Percentiles rank a stretch among this genome's conserved stretches.
Conservation (phyloP, 1,139 yeast genomes). For the Sugiyamaella japonica region DNA sequence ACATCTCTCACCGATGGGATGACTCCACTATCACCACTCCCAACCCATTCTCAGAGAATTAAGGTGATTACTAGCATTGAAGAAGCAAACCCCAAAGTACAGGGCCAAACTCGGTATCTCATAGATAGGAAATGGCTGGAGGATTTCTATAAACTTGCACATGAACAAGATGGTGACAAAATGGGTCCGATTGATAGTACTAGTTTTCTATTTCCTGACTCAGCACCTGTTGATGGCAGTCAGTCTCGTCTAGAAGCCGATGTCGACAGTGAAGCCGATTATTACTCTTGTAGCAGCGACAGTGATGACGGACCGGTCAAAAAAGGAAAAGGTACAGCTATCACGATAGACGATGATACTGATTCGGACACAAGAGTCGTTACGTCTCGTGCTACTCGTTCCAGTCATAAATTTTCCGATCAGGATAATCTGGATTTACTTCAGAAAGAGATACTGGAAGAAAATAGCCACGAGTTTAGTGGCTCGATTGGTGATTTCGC, state of each 20-base stretch:
- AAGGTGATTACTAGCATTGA: not conserved
- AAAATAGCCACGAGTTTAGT: not conserved
- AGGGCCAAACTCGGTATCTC: conserved; percentile 8
- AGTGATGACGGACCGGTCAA: not conserved
- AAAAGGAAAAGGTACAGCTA: not conserved
- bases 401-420: not conserved
- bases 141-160: not conserved
- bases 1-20: not conserved
- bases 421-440: conserved; percentile 4
- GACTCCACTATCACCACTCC: not conserved
- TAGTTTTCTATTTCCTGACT: not conserved
- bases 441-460: conserved; percentile 1
- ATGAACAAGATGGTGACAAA: not conserved
- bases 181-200: not conserved
- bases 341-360: not conserved
- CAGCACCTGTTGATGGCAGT: not conserved
- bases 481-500: not conserved
- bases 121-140: not conserved
- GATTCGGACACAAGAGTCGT: not conserved
- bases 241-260: not conserved
- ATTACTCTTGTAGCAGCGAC: conserved; percentile 4
- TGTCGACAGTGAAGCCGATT: conserved; percentile 5
- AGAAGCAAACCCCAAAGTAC: not conserved
- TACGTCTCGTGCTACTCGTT: not conserved
- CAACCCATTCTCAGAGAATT: not conserved